These are phyloP conservation scores for Boletus vinaceobasis DNA, from an alignment of 768 basidiomycete genomes.

Conservation along the genomic window DNA sequence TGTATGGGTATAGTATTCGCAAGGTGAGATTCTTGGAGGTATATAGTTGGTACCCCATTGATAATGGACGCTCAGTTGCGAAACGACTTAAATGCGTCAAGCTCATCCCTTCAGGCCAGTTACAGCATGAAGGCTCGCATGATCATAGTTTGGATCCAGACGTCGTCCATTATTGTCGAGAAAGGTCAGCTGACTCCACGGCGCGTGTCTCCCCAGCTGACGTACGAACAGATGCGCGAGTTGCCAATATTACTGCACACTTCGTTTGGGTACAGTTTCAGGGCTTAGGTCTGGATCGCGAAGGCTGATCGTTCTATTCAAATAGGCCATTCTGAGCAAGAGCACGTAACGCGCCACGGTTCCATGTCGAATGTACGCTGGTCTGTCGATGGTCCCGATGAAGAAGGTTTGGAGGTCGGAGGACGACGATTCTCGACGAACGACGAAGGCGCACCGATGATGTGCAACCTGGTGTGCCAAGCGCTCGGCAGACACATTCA, in stretches of 20 bases:
- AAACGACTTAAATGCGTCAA: slow-evolving; percentile 51
- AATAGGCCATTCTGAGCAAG: slow-evolving; percentile 52
- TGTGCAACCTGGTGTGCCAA: slow-evolving; percentile 54
- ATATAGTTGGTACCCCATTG: not conserved
- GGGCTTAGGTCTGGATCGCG: not conserved
- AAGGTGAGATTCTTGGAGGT: slow-evolving; percentile 35
- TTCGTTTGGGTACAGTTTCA: slow-evolving; percentile 42
- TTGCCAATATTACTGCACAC: slow-evolving; percentile 57
- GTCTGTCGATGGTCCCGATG: slow-evolving; percentile 53
- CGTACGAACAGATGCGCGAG: slow-evolving; percentile 40
- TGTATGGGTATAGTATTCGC: slow-evolving; percentile 42
- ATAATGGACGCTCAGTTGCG: slow-evolving; percentile 32
- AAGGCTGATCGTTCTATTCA: not conserved
- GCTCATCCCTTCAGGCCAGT: slow-evolving; percentile 40
- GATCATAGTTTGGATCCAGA: slow-evolving; percentile 41
- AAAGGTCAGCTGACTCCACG: slow-evolving; percentile 30
- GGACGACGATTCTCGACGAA: slow-evolving; percentile 50
- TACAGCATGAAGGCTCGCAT: slow-evolving; percentile 46
- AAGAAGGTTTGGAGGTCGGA: slow-evolving; percentile 44
- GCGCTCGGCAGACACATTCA: slow-evolving; percentile 53
- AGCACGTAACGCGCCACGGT: slow-evolving; percentile 60
- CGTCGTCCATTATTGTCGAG: slow-evolving; percentile 53
- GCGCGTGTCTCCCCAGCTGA: not conserved
- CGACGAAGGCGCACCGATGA: slow-evolving; percentile 59
- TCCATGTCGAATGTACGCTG: slow-evolving; percentile 57